Percentiles rank a stretch among this genome's conserved stretches.
These are phyloP conservation scores for Hypoxylon perforatum DNA, from an alignment of 495 filamentous ascomycete genomes.

Conservation along the genomic window DNA sequence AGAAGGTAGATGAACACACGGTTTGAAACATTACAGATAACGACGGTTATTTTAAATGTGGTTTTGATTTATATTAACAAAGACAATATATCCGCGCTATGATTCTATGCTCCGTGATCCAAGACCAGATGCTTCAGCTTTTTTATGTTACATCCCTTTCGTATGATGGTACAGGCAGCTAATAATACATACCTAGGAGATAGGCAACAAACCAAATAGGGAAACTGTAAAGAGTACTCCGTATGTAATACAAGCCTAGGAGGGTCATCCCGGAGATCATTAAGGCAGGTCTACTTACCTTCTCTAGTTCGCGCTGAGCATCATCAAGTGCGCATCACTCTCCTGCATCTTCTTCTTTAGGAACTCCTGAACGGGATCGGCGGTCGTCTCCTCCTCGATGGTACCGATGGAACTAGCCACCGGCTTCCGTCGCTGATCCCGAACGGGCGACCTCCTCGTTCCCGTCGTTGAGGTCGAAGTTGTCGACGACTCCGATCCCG, in stretches of 20 bases:
- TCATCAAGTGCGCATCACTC: constrained; percentile 35
- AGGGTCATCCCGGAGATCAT: neutral
- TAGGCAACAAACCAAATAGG: too few species aligned
- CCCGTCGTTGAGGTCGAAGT: neutral
- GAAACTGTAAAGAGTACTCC: neutral
- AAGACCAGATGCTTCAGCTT: too few species aligned
- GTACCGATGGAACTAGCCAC: neutral
- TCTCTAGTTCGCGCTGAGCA: constrained; percentile 15
- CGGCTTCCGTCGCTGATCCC: neutral
- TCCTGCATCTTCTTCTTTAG: constrained; percentile 31
- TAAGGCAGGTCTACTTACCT: neutral
- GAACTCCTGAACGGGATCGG: constrained; percentile 21
- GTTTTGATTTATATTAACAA: too few species aligned
- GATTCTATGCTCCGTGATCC: too few species aligned
- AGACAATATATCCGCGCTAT: too few species aligned
- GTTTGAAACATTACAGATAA: too few species aligned
- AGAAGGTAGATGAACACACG: too few species aligned
- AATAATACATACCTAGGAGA: too few species aligned
- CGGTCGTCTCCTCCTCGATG: neutral
- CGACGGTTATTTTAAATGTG: too few species aligned
- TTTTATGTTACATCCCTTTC: too few species aligned
- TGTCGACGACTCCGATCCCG: too few species aligned
- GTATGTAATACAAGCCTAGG: neutral
- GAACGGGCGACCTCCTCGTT: neutral
- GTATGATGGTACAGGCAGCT: too few species aligned